Evolutionary conservation across 2,329 filamentous ascomycete genomes (phyloP), one percentile per base, ranked within the genome.

Genomic region (Exutisphaerella laricina): DNA sequence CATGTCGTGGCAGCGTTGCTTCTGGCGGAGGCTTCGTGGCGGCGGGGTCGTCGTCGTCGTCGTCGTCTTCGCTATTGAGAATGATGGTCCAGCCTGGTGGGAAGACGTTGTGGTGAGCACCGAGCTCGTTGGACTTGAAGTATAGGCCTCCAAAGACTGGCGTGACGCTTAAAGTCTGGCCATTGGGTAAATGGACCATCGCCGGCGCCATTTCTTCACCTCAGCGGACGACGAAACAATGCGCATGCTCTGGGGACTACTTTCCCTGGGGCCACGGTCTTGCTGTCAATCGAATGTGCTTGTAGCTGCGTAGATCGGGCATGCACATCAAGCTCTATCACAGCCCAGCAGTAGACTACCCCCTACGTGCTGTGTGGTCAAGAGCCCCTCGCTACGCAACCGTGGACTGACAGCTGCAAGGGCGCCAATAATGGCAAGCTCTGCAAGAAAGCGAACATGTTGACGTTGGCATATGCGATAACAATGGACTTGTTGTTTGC

Each of bases 81-180:
- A 90, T 84, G 38, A 95, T 82, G 2, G 85, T 94, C 90, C 90
- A 97, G 22, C 89, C 89, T 4, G 85, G 78, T 0, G 89, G 88
- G 47, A 88, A 89, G 3, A 82, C 76, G 39, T 80, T 81, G 55
- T 78, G 76, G 58, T 84, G 79, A 18, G 74, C 70, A 58, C 77
- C 84, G 50, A 86, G 70, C 49, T 92, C 84, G 60, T 87, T 84
- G 44, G 82, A 79, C 64, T 89, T 92, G 79, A 96, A 96, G 58
- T 83, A 86, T 43, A 92, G 75, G 22, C 90, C 90, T n/a, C 85
- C 88, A 63, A 95, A 96, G 18, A 95, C 87, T 1, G 88, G 85
- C 10, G 80, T 80, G 22, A 94, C 84, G 3, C 82, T 84, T 59
- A 92, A 77, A 51, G 75, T 82, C 68, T 92, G 87, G 59, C 89